phyloP scores from a whole-genome alignment of 306 rosid species.

The Malus sylvestris region DNA sequence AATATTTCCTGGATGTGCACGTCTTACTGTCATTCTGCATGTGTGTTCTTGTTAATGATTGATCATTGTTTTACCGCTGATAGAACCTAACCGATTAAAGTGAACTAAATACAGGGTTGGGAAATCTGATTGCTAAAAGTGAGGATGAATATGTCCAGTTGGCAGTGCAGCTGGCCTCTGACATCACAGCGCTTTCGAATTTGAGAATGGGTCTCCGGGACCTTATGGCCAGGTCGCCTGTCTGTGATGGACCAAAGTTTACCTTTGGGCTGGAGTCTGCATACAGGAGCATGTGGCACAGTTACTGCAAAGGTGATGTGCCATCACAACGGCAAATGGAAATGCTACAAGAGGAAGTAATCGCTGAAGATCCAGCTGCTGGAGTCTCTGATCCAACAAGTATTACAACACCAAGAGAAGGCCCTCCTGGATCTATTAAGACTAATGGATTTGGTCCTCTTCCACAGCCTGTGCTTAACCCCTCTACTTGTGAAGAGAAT shows the following conservation, averaged over 20 bases:
- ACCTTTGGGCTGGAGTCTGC: conserved; percentile 56
- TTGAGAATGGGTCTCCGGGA: conserved; percentile 80
- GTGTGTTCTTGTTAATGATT: neutral
- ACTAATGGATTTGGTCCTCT: conserved; percentile 49
- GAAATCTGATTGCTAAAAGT: conserved; percentile 58
- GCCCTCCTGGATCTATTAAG: conserved; percentile 40
- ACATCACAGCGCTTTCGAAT: conserved; percentile 61
- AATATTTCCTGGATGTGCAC: neutral
- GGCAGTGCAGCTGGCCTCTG: conserved; percentile 83
- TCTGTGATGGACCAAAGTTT: conserved; percentile 75
- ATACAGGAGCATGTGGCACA: conserved; percentile 74
- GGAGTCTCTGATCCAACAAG: conserved; percentile 26
- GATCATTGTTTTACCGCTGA: neutral
- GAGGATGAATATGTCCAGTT: conserved; percentile 83
- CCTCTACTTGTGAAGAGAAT: conserved; percentile 47
- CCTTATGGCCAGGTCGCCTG: conserved; percentile 75
- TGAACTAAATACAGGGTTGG: conserved; percentile 49
- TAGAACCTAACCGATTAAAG: neutral
- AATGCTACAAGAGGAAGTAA: conserved; percentile 33
- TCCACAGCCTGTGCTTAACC: conserved; percentile 22
- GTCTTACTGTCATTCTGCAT: neutral
- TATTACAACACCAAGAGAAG: conserved; percentile 25
- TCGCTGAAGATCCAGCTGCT: conserved; percentile 23
- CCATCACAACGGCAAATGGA: conserved; percentile 67
- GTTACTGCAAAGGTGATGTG: conserved; percentile 86